phyloP scores from a whole-genome alignment of 495 filamentous ascomycete genomes.

The Parachaetomium inaequale region DNA sequence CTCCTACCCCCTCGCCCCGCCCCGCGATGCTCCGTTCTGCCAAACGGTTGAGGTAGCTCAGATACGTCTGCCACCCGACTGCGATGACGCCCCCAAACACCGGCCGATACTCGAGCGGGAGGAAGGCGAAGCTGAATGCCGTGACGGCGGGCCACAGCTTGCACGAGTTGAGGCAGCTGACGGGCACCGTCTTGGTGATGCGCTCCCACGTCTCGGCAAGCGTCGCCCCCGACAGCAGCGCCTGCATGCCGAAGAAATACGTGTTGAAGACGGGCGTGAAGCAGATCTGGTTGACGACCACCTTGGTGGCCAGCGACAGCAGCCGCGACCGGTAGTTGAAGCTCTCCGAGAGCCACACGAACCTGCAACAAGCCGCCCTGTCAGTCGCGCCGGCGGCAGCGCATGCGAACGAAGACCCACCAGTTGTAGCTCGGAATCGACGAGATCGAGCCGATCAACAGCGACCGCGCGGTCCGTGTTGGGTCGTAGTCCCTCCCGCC shows the following conservation, averaged over 20 bases:
- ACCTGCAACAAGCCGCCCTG: slow-evolving; percentile 48
- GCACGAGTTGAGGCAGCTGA: slow-evolving; percentile 69
- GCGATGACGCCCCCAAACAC: slow-evolving; percentile 75
- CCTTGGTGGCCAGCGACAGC: slow-evolving; percentile 68
- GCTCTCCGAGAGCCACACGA: slow-evolving; percentile 70
- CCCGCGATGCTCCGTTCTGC: slow-evolving; percentile 47
- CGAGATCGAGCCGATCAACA: slow-evolving; percentile 66
- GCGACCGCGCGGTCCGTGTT: slow-evolving; percentile 62
- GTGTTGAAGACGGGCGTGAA: slow-evolving; percentile 88
- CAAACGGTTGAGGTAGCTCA: slow-evolving; percentile 73
- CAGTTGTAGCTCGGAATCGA: slow-evolving; percentile 79
- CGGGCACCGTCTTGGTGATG: slow-evolving; percentile 70
- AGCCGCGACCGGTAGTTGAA: slow-evolving; percentile 77
- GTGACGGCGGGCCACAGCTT: slow-evolving; percentile 91
- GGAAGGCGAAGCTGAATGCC: slow-evolving; percentile 80
- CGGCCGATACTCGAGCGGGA: slow-evolving; percentile 71
- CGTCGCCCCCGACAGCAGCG: slow-evolving; percentile 55
- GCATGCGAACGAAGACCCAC: slow-evolving; percentile 41
- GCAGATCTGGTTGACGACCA: slow-evolving; percentile 72
- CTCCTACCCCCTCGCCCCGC: not conserved
- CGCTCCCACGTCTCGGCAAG: slow-evolving; percentile 62
- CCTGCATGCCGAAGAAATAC: slow-evolving; percentile 89
- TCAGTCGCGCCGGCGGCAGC: not conserved
- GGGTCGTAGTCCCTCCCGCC: slow-evolving; percentile 63
- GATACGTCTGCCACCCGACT: slow-evolving; percentile 88